Percentiles rank a stretch among this genome's conserved stretches.
These are phyloP conservation scores for Capsella rubella DNA, from an alignment of 441 rosid species.

Conservation along the genomic window DNA sequence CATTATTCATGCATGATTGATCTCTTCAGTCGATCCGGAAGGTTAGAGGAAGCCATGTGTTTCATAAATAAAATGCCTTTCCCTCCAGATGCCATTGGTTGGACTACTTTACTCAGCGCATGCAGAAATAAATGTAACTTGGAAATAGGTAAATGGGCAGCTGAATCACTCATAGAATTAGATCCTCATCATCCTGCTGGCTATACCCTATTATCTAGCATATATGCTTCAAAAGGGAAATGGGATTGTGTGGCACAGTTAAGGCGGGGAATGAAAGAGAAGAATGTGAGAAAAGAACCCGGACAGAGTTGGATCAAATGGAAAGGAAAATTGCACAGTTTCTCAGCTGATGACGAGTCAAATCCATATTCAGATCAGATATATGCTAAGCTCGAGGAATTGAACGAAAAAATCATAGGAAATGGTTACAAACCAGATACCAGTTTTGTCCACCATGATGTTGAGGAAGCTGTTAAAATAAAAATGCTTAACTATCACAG, in stretches of 20 bases:
- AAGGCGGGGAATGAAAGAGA: constrained; percentile 73
- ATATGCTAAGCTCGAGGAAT: constrained; percentile 68
- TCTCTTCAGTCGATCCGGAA: constrained; percentile 90
- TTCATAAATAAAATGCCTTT: constrained; percentile 81
- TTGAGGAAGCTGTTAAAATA: constrained; percentile 70
- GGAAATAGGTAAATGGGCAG: constrained; percentile 89
- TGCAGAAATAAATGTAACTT: constrained; percentile 69
- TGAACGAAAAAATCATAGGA: constrained; percentile 62
- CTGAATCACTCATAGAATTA: constrained; percentile 75
- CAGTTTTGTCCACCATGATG: constrained; percentile 77
- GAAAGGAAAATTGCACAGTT: constrained; percentile 69
- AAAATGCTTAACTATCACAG: constrained; percentile 92
- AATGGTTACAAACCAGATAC: constrained; percentile 85
- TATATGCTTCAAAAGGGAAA: constrained; percentile 74
- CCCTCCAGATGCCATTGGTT: constrained; percentile 81
- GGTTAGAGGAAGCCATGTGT: constrained; percentile 77
- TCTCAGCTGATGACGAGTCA: constrained; percentile 83
- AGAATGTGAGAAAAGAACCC: constrained; percentile 81
- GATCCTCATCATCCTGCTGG: constrained; percentile 87
- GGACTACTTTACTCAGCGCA: constrained; percentile 90
- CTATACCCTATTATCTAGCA: constrained; percentile 73
- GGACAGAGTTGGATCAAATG: constrained; percentile 97
- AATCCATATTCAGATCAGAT: constrained; percentile 75
- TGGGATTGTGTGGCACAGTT: constrained; percentile 79
- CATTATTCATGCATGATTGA: constrained; percentile 97